Base-by-base conservation (phyloP, 2,329 filamentous ascomycete genomes). In the Fusarium siculi region DNA sequence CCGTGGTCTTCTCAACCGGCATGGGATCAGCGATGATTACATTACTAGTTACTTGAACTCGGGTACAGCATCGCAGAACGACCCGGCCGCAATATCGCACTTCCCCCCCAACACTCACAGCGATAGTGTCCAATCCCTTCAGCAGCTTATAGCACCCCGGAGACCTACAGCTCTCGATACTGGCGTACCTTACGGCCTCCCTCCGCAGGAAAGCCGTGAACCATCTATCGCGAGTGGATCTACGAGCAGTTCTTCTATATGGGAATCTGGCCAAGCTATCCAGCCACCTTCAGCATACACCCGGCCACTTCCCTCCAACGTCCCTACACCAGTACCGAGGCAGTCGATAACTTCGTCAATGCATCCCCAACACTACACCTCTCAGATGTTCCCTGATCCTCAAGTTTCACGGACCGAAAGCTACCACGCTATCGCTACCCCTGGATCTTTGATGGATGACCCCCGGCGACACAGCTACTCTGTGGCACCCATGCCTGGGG, bases 21-120 rank as follows among this genome's bases (percentile, higher is more conserved):
- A 88, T 73, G 91, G 92, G 7, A 82, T 93, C 28, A 80, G 82
- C 46, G 88, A 91, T 66, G 82, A 85, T 12, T 87, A 88, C 47
- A 86, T 93, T 64, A 81, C 86, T 53, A 79, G 79, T 47, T 85
- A 80, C 63, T 68, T 86, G 16, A 80, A 82, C 43, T 68, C 72
- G 16, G 65, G 72, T 21, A 52, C 68, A 39, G 54, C 56, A 34
- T 47, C 72, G 34, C 76, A 76, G 40, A 52, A 68, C n/a, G 76
- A 75, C 32, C 69, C 60, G 28, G 66, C 62, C 62, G 68, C 62
- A 73, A 73, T 63, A 46, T 68, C 65, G 36, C 72, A 63, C 5
- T 77, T 77, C 44, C 59, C 66, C 30, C 56, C 76, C 9, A 74
- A 66, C n/a, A 77, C 78, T 44, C 66, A 75, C 9, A 70, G 77